These are phyloP conservation scores for Sarcodon sp. DNA, from an alignment of 768 basidiomycete genomes.

Conservation along the genomic window DNA sequence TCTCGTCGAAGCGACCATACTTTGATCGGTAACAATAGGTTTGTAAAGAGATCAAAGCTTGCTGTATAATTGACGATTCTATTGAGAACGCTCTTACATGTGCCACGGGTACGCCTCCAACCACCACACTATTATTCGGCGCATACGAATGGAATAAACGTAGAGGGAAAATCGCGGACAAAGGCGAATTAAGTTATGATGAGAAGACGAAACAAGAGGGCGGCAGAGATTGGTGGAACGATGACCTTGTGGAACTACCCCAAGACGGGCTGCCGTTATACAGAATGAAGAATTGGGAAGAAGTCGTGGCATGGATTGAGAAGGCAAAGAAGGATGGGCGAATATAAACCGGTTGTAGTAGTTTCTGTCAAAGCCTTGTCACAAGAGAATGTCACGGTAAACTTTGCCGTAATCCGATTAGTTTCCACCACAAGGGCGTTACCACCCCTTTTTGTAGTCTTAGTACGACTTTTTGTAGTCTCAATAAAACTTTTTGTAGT, in stretches of 20 bases:
- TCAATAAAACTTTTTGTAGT: no score
- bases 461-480: no score
- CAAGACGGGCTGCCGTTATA: constrained; percentile 28
- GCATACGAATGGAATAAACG: constrained; percentile 67
- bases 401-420: no score
- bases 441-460: no score
- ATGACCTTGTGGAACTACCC: constrained; percentile 35
- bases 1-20: neutral
- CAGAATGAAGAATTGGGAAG: constrained; percentile 53
- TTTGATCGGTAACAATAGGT: constrained; percentile 25
- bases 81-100: constrained; percentile 64
- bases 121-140: constrained; percentile 61
- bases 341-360: constrained; percentile 1
- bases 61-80: constrained; percentile 69
- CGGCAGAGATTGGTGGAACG: constrained; percentile 42
- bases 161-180: constrained; percentile 31
- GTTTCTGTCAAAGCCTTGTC: neutral
- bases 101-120: constrained; percentile 30
- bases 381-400: neutral
- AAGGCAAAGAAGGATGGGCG: constrained; percentile 7
- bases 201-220: constrained; percentile 32
- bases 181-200: constrained; percentile 42
- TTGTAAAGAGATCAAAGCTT: constrained; percentile 48
- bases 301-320: constrained; percentile 37
- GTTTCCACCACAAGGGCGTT: no score